phyloP scores from a whole-genome alignment of 306 rosid genomes.

The barrel medic (Medicago truncatula) region MtrunA17r5.0-ANR NC_053049.1:46190501-46191000 shows the following conservation, averaged over 20 bases:
- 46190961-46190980: conserved; percentile 46
- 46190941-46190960: conserved; percentile 39
- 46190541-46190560: too few relatives aligned
- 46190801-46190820: background rate
- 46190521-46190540: too few relatives aligned
- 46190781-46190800: conserved; percentile 1
- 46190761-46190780: conserved; percentile 1
- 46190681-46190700: background rate
- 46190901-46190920: conserved; percentile 46
- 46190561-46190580: too few relatives aligned
- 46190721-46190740: background rate
- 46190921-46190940: conserved; percentile 43
- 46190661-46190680: too few relatives aligned
- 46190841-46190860: conserved; percentile 40
- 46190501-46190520: too few relatives aligned
- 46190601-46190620: too few relatives aligned
- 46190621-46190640: too few relatives aligned
- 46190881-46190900: conserved; percentile 49
- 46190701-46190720: background rate
- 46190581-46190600: too few relatives aligned
- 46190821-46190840: conserved; percentile 46
- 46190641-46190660: too few relatives aligned
- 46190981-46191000: conserved; percentile 40
- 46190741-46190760: background rate
- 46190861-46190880: conserved; percentile 11